Conservation (phyloP, 306 rosid species). For the Cyclanthera cordifolia region DNA sequence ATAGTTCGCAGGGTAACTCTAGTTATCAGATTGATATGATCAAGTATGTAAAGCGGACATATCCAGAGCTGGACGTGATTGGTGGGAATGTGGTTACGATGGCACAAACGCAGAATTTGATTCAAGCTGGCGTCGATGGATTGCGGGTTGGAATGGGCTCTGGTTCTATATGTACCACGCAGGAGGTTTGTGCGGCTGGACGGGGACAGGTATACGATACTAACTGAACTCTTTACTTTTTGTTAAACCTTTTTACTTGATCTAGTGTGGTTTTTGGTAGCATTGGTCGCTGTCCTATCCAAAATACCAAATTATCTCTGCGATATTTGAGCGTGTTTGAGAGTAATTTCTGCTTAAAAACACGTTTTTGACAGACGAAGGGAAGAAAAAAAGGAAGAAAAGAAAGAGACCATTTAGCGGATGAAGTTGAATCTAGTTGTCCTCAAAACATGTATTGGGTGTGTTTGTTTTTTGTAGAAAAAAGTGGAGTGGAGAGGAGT, state of each 20-base stretch:
- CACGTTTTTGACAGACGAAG: too few relatives aligned
- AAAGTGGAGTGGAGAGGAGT: too few relatives aligned
- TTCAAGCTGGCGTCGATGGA: constrained; percentile 85
- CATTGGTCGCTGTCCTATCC: background rate
- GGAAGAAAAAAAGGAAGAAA: too few relatives aligned
- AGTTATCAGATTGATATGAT: constrained; percentile 78
- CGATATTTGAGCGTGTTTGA: background rate
- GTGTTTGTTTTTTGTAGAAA: too few relatives aligned
- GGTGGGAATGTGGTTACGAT: constrained; percentile 94
- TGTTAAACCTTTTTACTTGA: background rate
- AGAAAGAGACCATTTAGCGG: too few relatives aligned
- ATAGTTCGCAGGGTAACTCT: constrained; percentile 93
- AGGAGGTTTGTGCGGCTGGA: constrained; percentile 93
- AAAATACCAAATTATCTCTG: background rate
- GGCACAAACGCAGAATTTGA: constrained; percentile 76
- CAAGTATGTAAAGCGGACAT: constrained; percentile 46
- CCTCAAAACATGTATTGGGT: too few relatives aligned
- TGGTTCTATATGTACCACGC: constrained; percentile 91
- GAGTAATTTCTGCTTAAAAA: too few relatives aligned
- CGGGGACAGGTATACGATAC: constrained; percentile 65
- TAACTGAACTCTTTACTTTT: background rate
- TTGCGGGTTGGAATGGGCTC: constrained; percentile 95
- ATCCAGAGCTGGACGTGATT: constrained; percentile 63
- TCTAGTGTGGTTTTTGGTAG: background rate
- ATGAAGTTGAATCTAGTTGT: too few relatives aligned